Percentiles rank a stretch among this genome's conserved stretches.
Conservation (phyloP, 2,329 filamentous ascomycete species). For the Emericellopsis atlantica region DNA sequence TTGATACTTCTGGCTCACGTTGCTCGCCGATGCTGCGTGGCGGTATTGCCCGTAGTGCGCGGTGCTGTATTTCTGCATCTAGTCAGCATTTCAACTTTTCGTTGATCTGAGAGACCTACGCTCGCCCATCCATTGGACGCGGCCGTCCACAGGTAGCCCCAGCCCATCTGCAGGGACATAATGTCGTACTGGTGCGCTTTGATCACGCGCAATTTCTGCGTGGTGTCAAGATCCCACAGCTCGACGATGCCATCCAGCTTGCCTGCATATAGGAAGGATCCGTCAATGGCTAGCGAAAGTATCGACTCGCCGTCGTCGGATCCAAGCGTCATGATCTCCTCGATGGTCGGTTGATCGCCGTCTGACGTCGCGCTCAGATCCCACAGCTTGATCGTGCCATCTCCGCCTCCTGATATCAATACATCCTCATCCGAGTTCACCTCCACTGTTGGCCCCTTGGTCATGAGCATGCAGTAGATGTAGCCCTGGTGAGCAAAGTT, state of each 20-base stretch:
- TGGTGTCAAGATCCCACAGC: slow-evolving; percentile 92
- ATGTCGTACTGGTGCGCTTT: slow-evolving; percentile 72
- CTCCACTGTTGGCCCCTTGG: slow-evolving; percentile 53
- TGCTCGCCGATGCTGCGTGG: slow-evolving; percentile 27
- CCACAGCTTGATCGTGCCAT: slow-evolving; percentile 95
- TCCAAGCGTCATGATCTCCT: slow-evolving; percentile 55
- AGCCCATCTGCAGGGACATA: slow-evolving; percentile 74
- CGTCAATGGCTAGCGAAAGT: slow-evolving; percentile 74
- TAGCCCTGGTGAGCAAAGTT: slow-evolving; percentile 94
- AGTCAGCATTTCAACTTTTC: neutral
- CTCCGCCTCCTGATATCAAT: slow-evolving; percentile 80
- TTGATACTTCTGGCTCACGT: slow-evolving; percentile 69
- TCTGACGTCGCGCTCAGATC: slow-evolving; percentile 29
- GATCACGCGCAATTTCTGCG: slow-evolving; percentile 78
- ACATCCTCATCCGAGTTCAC: slow-evolving; percentile 66
- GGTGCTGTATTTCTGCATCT: slow-evolving; percentile 48
- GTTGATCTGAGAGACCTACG: slow-evolving; percentile 33
- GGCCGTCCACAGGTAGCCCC: slow-evolving; percentile 75
- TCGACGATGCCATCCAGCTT: slow-evolving; percentile 81
- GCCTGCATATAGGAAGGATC: slow-evolving; percentile 85
- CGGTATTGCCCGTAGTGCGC: slow-evolving; percentile 49
- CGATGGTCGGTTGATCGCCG: slow-evolving; percentile 42
- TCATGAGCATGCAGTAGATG: slow-evolving; percentile 89
- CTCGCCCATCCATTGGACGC: slow-evolving; percentile 81
- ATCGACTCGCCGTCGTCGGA: slow-evolving; percentile 50